phyloP scores from a whole-genome alignment of 306 rosid species.

The Casuarina glauca region DNA sequence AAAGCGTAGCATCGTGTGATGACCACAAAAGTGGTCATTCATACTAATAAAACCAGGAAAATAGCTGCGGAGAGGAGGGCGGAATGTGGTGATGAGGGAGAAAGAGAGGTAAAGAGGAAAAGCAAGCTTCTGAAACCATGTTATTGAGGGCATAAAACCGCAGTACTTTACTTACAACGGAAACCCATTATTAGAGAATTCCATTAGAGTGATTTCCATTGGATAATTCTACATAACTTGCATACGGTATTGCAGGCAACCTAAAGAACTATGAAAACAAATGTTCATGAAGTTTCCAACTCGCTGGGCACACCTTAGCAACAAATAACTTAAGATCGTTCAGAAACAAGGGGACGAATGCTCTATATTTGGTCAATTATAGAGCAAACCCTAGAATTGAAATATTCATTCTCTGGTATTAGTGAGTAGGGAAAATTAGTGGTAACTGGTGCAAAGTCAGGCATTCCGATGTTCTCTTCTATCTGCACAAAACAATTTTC shows the following conservation, averaged over 20 bases:
- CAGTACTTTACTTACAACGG: not conserved
- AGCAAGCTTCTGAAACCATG: not conserved
- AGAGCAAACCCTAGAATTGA: conserved; percentile 41
- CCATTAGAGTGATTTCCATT: no score
- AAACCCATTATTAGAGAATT: not conserved
- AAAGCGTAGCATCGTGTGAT: no score
- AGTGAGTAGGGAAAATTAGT: conserved; percentile 45
- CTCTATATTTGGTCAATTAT: not conserved
- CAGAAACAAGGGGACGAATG: not conserved
- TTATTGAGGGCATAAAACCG: not conserved
- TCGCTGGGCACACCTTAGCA: conserved; percentile 8
- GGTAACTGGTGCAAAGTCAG: conserved; percentile 43
- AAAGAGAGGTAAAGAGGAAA: not conserved
- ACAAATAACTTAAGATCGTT: not conserved
- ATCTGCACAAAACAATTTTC: conserved; percentile 41
- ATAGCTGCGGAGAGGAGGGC: not conserved
- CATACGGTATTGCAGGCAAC: not conserved
- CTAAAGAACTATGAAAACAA: conserved; percentile 4
- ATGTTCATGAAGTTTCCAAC: conserved; percentile 3
- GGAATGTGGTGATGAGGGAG: not conserved
- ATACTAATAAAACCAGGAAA: no score
- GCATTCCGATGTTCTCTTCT: conserved; percentile 43
- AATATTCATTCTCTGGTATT: conserved; percentile 58
- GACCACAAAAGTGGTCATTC: no score
- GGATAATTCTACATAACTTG: not conserved